phyloP scores from a whole-genome alignment of 164 flowering plant genomes.

The Tinospora cordifolia region DNA sequence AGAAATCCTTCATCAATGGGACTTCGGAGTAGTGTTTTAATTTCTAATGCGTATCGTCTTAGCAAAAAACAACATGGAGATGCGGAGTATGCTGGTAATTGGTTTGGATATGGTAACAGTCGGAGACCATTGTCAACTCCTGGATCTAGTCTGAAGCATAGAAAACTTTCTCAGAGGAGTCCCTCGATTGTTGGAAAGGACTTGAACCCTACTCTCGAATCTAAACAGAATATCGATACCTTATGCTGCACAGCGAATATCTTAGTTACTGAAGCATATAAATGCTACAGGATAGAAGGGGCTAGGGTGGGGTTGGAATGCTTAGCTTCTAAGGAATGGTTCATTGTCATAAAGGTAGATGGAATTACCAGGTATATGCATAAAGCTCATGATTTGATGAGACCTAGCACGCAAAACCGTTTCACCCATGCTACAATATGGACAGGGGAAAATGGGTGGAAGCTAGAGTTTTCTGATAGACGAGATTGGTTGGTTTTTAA shows the following conservation, averaged over 20 bases:
- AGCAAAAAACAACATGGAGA: not conserved
- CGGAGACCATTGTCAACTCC: constrained; percentile 18
- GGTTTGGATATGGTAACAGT: constrained; percentile 21
- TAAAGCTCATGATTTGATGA: constrained; percentile 51
- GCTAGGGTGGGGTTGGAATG: constrained; percentile 40
- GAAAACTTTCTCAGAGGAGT: constrained; percentile 24
- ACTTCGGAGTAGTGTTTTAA: constrained; percentile 1
- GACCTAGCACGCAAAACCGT: constrained; percentile 48
- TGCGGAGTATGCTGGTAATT: constrained; percentile 28
- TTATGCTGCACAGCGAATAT: constrained; percentile 49
- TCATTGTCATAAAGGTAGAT: constrained; percentile 42
- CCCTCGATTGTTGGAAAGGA: constrained; percentile 23
- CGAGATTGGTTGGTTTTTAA: constrained; percentile 68
- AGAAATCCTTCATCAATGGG: constrained; percentile 25
- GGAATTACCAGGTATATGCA: constrained; percentile 38
- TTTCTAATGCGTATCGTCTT: not conserved
- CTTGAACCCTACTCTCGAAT: constrained; percentile 16
- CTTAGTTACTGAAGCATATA: constrained; percentile 56
- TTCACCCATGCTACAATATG: constrained; percentile 63
- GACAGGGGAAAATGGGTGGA: constrained; percentile 58
- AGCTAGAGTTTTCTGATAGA: constrained; percentile 65
- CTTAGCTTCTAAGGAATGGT: constrained; percentile 46
- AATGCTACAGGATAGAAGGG: constrained; percentile 60
- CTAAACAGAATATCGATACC: constrained; percentile 28
- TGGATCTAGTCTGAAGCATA: constrained; percentile 21